Evolutionary conservation across 2,329 filamentous ascomycete species (phyloP), one percentile per base, ranked within the genome.

Genomic region (Bisporella sp.): DNA sequence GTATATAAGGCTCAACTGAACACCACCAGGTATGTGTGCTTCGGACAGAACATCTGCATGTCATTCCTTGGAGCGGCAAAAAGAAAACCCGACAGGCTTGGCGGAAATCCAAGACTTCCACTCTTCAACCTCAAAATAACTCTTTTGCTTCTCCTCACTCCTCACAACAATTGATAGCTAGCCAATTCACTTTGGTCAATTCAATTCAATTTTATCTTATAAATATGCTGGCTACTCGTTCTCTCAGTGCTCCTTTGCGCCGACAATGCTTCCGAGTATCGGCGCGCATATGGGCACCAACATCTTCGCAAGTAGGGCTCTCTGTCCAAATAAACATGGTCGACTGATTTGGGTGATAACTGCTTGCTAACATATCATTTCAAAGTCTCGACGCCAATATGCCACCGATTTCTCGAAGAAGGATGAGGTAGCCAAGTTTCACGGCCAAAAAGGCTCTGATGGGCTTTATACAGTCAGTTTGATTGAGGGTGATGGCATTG

Each of bases 401-500:
- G 81, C 80, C 68, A 80, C 63, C 67, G 66, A 64, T 63, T 54
- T 62, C 69, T 54, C 75, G 68, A 70, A 71, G 54, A 72, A 79
- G 54, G 81, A 87, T 41, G 81, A 81, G 64, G 90, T 97, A 64
- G 93, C 91, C 71, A 88, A 93, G 76, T 99, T 96, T 78, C 85
- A 89, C 66, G 93, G 92, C 62, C 79, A 82, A 69, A 96, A 95
- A 76, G 89, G 87, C 68, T 75, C 85, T 68, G 85, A 92, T 77
- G 93, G 93, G 68, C 93, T 93, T 73, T 99, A 86, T 81, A 87
- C 88, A 52, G 93, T 99, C 66, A 92, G 89, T 64, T 78, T 99
- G 73, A 99, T 99, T 61, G 95, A 99, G 80, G 93, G 95, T 74
- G 95, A 99, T 68, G 93, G 93, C 70, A 99, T 99, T 70, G 93